Conservation (phyloP, 2,329 filamentous ascomycete species). For the Orbilia blumenaviensis region DNA sequence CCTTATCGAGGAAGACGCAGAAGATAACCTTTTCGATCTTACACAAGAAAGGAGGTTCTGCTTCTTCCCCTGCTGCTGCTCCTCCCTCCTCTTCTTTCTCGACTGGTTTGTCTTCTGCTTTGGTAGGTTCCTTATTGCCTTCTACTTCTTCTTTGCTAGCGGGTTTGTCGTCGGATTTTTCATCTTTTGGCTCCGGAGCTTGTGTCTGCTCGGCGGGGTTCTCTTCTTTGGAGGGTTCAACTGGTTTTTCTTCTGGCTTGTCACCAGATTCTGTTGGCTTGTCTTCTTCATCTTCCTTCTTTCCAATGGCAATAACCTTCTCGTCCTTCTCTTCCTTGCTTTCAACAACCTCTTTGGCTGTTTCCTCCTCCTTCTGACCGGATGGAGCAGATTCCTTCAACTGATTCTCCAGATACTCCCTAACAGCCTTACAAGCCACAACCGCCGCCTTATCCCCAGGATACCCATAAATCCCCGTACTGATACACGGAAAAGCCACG, state of each 20-base stretch:
- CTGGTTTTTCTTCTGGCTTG: background rate
- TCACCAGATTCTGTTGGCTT: background rate
- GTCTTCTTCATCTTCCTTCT: background rate
- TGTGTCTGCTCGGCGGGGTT: background rate
- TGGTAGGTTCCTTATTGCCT: background rate
- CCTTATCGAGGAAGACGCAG: constrained; percentile 82
- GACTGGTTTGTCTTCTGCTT: background rate
- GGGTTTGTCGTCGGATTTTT: constrained; percentile 1
- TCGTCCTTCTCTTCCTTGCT: background rate
- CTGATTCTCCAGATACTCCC: constrained; percentile 64
- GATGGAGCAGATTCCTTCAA: constrained; percentile 58
- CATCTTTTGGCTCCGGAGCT: background rate
- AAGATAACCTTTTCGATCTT: constrained; percentile 80
- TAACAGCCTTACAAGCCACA: constrained; percentile 72
- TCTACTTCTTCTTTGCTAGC: background rate
- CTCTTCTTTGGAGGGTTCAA: background rate
- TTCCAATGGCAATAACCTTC: background rate
- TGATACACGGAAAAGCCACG: constrained; percentile 84
- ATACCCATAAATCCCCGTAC: constrained; percentile 90
- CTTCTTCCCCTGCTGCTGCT: constrained; percentile 57
- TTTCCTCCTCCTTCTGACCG: constrained; percentile 60
- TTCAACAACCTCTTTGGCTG: background rate
- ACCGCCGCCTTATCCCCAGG: constrained; percentile 76
- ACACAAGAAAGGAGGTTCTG: constrained; percentile 2
- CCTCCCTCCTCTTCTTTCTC: constrained; percentile 57